A percentile compares a stretch with the other conserved stretches of the same genome.
These are phyloP conservation scores for Inonotus obliquus DNA, from an alignment of 1,284 basidiomycete species.

Conservation along the genomic window DNA sequence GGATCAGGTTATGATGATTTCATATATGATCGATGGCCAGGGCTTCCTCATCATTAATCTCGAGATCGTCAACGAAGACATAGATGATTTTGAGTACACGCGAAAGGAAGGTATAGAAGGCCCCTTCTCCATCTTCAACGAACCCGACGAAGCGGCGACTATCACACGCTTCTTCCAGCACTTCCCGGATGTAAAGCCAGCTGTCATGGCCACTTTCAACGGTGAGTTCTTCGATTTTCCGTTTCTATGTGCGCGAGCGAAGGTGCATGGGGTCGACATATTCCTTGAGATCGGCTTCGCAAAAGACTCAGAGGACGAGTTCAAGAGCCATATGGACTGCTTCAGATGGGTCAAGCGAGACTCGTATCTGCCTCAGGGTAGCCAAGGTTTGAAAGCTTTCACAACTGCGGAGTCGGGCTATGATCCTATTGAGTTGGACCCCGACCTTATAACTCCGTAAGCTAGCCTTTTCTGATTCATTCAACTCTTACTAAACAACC, in stretches of 20 bases:
- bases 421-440: constrained; percentile 96
- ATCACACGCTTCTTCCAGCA: constrained; percentile 92
- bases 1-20: constrained; percentile 99
- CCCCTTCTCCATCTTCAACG: constrained; percentile 96
- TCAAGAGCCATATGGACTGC: constrained; percentile 98
- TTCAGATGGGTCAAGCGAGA: constrained; percentile 99
- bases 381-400: constrained; percentile 97
- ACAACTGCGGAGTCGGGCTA: constrained; percentile 97
- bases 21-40: constrained; percentile 96
- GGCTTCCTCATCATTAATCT: constrained; percentile 98
- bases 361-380: constrained; percentile 98
- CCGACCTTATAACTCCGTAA: constrained; percentile 98
- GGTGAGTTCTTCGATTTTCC: constrained; percentile 99
- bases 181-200: constrained; percentile 89
- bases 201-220: constrained; percentile 98
- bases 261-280: constrained; percentile 93
- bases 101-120: constrained; percentile 98
- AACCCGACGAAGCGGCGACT: constrained; percentile 81
- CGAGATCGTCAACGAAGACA: constrained; percentile 96
- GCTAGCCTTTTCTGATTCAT: constrained; percentile 28
- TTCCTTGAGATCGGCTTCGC: constrained; percentile 92
- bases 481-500: not conserved
- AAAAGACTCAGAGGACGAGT: constrained; percentile 92
- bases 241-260: constrained; percentile 88
- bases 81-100: constrained; percentile 98